Evolutionary conservation across 768 basidiomycete genomes (phyloP), one percentile per base, ranked within the genome.

Genomic region (Chiua virens): DNA sequence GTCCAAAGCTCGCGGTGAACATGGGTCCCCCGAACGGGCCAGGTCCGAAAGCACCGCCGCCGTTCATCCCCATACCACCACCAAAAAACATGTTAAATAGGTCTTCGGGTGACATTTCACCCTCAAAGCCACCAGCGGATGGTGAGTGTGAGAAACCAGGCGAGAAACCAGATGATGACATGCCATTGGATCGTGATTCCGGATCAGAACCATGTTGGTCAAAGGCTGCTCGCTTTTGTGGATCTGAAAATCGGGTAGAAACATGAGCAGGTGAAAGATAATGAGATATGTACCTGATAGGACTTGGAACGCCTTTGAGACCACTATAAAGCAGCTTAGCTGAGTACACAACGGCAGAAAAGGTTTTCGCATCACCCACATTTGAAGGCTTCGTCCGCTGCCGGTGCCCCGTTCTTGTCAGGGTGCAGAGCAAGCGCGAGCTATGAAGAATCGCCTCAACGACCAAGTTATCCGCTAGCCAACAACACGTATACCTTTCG

Each of bases 61-160:
- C 76, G 18, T 69, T 69, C 63, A 63, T 59, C 14, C 61, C 63
- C 50, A 76, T 79, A 1, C 79, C 78, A 18, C 78, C 82, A 21
- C 92, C 92, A 67, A 98, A 98, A 81, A 98, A 97, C 89, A 96
- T 94, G 65, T 98, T 96, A 75, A 98, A 98, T 49, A 98, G 66
- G 52, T 98, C 96, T 71, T 98, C 96, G 6, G 96, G 94, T 50
- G 89, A 94, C 59, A 98, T 75, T 71, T 98, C 95, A 48, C 83
- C 83, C 13, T 90, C 88, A 61, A 87, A 90, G 2, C 78, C 71
- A 32, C 73, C 70, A 13, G 73, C 75, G 51, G 85, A 87, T 14
- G 76, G 71, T 41, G 68, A 73, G 23, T 76, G 57, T 18, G 75
- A 71, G 67, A 82, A 86, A 13, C 78, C 75, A 21, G 81, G 67